phyloP scores from a whole-genome alignment of 495 filamentous ascomycete species.

The Xylaria curta region DNA sequence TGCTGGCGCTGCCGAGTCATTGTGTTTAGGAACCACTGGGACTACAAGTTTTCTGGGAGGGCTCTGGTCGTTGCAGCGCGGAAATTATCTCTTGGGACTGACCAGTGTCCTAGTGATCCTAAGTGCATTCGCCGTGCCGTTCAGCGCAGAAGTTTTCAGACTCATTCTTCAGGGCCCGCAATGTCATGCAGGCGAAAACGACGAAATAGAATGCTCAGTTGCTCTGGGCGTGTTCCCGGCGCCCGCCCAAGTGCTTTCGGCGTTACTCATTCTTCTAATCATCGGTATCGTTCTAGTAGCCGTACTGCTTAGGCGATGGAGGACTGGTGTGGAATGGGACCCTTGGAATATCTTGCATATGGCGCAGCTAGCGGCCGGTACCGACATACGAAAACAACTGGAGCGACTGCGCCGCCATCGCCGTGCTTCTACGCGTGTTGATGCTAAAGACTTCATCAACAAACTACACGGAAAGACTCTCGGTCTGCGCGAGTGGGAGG shows the following conservation, averaged over 20 bases:
- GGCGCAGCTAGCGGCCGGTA: slow-evolving; percentile 34
- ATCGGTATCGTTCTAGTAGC: slow-evolving; percentile 28
- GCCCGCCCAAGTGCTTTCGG: slow-evolving; percentile 31
- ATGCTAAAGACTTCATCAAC: background rate
- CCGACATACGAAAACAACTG: slow-evolving; percentile 33
- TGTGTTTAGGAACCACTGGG: slow-evolving; percentile 36
- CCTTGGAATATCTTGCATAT: slow-evolving; percentile 41
- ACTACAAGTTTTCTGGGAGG: slow-evolving; percentile 28
- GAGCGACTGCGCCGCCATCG: slow-evolving; percentile 22
- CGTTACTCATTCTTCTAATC: slow-evolving; percentile 33
- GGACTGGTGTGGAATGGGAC: slow-evolving; percentile 40
- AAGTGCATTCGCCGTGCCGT: slow-evolving; percentile 33
- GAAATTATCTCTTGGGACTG: slow-evolving; percentile 32
- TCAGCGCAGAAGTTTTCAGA: slow-evolving; percentile 35
- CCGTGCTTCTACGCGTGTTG: background rate
- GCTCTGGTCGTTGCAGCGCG: slow-evolving; percentile 28
- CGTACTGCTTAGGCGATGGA: slow-evolving; percentile 36
- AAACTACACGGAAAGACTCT: slow-evolving; percentile 14
- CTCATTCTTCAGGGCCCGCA: slow-evolving; percentile 33
- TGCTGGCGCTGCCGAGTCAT: slow-evolving; percentile 33
- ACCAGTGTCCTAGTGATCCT: slow-evolving; percentile 35
- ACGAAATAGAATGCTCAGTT: slow-evolving; percentile 29
- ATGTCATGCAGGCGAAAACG: slow-evolving; percentile 10
- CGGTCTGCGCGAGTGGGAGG: slow-evolving; percentile 24
- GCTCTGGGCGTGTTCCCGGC: slow-evolving; percentile 28